These are phyloP conservation scores for Fagopyrum esculentum DNA, from an alignment of 148 eudicot genomes.

Conservation along the genomic window DNA sequence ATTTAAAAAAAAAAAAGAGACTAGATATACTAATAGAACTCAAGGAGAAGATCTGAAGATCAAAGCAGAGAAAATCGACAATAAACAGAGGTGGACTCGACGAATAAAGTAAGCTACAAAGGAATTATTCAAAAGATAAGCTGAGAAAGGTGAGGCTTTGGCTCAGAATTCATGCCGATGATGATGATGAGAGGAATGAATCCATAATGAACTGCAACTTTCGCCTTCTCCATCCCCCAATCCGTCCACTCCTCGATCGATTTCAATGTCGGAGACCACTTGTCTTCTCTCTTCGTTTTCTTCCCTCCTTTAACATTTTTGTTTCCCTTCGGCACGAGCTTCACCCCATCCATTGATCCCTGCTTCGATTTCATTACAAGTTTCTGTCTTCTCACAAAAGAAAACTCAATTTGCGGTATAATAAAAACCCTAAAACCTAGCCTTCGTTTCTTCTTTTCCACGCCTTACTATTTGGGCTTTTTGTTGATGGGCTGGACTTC, in stretches of 20 bases:
- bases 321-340: conserved; percentile 2
- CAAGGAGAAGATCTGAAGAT: not conserved
- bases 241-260: conserved; percentile 15
- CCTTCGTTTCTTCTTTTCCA: not conserved
- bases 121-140: conserved; percentile 6
- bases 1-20: not conserved
- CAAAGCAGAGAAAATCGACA: not conserved
- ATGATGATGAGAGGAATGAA: conserved; percentile 14
- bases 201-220: conserved; percentile 11
- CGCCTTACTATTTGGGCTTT: not conserved
- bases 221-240: conserved; percentile 8
- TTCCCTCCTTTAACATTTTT: not conserved
- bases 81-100: not conserved
- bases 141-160: conserved; percentile 11
- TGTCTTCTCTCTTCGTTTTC: conserved; percentile 11
- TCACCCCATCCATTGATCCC: not conserved
- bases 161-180: conserved; percentile 14
- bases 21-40: not conserved
- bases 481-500: not conserved
- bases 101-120: not conserved
- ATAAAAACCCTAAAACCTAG: conserved; percentile 4
- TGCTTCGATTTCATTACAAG: not conserved
- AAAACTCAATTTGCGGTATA: not conserved
- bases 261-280: not conserved
- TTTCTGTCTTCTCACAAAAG: not conserved